Percentiles rank a stretch among this genome's conserved stretches.
Evolutionary conservation across 306 rosid genomes (phyloP).

Genomic region (Lagenaria siceraria): DNA sequence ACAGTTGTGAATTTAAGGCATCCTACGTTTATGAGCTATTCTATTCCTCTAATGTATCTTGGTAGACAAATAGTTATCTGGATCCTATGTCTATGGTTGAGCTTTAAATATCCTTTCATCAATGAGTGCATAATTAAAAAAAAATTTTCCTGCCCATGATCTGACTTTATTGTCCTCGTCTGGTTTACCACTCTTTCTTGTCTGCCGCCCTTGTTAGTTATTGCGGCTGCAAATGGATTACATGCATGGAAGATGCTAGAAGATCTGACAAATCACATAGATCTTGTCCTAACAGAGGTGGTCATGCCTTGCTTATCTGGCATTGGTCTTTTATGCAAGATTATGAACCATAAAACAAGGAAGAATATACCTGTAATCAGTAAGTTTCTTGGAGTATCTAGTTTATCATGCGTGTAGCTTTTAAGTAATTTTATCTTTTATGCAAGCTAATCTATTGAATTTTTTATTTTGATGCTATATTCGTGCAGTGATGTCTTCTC

Average conservation of each 20-base stretch:
- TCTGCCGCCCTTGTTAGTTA: slow-evolving; percentile 31
- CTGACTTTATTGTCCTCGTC: background rate
- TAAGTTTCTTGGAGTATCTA: slow-evolving; percentile 31
- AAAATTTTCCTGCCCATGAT: background rate
- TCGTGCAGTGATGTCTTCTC: slow-evolving; percentile 97
- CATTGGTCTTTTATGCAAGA: slow-evolving; percentile 69
- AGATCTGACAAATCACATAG: slow-evolving; percentile 69
- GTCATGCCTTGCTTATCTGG: slow-evolving; percentile 84
- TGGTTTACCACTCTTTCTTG: background rate
- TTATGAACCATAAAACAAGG: slow-evolving; percentile 69
- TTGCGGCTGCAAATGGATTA: slow-evolving; percentile 64
- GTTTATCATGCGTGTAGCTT: slow-evolving; percentile 2
- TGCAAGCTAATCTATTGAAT: slow-evolving; percentile 23
- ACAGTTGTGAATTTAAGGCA: background rate
- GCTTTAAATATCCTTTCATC: background rate
- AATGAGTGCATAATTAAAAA: background rate
- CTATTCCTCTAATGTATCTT: background rate
- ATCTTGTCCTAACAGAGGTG: slow-evolving; percentile 78
- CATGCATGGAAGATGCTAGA: slow-evolving; percentile 91
- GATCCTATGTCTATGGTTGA: background rate
- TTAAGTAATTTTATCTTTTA: slow-evolving; percentile 16
- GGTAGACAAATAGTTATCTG: background rate
- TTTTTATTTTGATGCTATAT: slow-evolving; percentile 36
- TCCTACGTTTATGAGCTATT: background rate
- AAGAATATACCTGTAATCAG: slow-evolving; percentile 83